Evolutionary conservation across 352 stramenopile species (phyloP).

Genomic region (Phytopythium chamaehyphon): DNA sequence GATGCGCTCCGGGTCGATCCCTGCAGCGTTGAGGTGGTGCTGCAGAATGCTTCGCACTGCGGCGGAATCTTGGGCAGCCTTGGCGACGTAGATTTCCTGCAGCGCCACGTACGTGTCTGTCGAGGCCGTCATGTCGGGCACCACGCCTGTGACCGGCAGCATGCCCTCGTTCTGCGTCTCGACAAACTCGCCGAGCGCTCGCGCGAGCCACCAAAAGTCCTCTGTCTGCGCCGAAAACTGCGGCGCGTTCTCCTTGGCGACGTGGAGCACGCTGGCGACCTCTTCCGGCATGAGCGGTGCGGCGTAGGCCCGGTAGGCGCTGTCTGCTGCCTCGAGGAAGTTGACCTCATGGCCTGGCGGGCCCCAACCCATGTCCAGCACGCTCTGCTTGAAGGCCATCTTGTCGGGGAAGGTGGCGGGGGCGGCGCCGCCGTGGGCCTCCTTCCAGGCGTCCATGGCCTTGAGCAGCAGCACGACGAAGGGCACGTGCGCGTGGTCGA

Average conservation of each 20-base stretch:
- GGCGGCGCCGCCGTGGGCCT: slow-evolving; percentile 28
- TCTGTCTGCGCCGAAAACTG: slow-evolving; percentile 35
- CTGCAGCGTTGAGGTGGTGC: slow-evolving; percentile 19
- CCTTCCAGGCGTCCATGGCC: slow-evolving; percentile 54
- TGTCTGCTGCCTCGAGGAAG: slow-evolving; percentile 91
- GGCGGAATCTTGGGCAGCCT: slow-evolving; percentile 77
- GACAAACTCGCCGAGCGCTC: slow-evolving; percentile 77
- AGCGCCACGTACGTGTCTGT: slow-evolving; percentile 93
- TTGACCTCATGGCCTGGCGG: slow-evolving; percentile 89
- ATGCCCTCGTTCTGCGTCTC: slow-evolving; percentile 47
- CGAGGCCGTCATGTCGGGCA: slow-evolving; percentile 97
- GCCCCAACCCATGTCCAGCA: slow-evolving; percentile 59
- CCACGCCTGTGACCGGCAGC: slow-evolving; percentile 86
- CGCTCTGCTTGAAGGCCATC: slow-evolving; percentile 77
- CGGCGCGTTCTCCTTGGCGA: slow-evolving; percentile 24
- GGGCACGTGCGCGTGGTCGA: slow-evolving; percentile 91
- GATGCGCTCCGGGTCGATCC: slow-evolving; percentile 30
- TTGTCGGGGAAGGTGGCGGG: slow-evolving; percentile 89
- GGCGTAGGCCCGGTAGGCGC: slow-evolving; percentile 93
- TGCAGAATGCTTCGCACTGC: slow-evolving; percentile 34
- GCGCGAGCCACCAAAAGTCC: slow-evolving; percentile 82
- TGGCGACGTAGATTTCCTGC: slow-evolving; percentile 91
- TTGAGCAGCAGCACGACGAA: slow-evolving; percentile 92
- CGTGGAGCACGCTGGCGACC: slow-evolving; percentile 53
- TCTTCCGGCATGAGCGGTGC: slow-evolving; percentile 77